Evolutionary conservation across 768 basidiomycete species (phyloP).

Genomic region (Coprinopsis cinerea): DNA sequence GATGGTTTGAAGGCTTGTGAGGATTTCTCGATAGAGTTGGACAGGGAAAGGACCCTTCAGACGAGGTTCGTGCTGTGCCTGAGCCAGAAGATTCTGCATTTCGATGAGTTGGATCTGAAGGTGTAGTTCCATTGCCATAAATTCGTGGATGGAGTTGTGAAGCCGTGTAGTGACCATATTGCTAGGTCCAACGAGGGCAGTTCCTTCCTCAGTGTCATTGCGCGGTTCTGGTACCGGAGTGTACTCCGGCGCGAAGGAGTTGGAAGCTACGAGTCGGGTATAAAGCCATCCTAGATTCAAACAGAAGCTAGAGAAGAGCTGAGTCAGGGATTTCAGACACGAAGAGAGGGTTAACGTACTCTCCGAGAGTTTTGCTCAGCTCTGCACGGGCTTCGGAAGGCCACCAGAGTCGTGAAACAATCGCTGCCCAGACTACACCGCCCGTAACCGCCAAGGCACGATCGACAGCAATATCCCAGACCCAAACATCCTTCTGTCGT

Average conservation of each 20-base stretch:
- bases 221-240: constrained; percentile 22
- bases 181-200: constrained; percentile 22
- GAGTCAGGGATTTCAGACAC: neutral
- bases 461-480: constrained; percentile 65
- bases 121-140: constrained; percentile 97
- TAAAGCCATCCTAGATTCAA: constrained; percentile 94
- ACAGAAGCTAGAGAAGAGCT: constrained; percentile 58
- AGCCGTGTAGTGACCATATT: constrained; percentile 38
- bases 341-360: constrained; percentile 40
- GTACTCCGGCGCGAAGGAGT: constrained; percentile 62
- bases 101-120: constrained; percentile 88
- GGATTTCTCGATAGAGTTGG: constrained; percentile 72
- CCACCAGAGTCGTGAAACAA: constrained; percentile 93
- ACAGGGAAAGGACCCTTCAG: constrained; percentile 95
- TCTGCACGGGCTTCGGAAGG: constrained; percentile 90
- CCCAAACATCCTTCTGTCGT: constrained; percentile 54
- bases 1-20: constrained; percentile 79
- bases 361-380: constrained; percentile 76
- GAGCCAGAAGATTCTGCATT: constrained; percentile 76
- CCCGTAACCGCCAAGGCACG: constrained; percentile 76
- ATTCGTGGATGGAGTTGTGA: constrained; percentile 67
- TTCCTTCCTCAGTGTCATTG: constrained; percentile 20
- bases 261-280: constrained; percentile 82
- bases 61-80: constrained; percentile 90
- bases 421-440: constrained; percentile 85